Evolutionary conservation across 2,329 filamentous ascomycete species (phyloP), one percentile per base, ranked within the genome.

Genomic region (Annulohypoxylon truncatum): DNA sequence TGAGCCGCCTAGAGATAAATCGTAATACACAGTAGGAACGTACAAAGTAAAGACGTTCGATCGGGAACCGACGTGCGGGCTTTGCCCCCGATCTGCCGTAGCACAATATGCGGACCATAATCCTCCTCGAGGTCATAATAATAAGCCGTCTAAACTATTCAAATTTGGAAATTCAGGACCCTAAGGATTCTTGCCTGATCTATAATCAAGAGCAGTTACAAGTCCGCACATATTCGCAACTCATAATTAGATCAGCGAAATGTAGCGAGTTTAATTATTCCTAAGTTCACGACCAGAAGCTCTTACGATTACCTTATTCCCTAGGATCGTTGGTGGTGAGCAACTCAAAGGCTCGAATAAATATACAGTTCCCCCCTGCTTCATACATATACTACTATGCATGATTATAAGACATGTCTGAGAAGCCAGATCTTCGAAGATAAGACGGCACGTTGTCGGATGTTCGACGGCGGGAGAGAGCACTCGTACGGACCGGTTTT

Each of bases 31-130:
- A 20, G 26, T 60, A 58, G 15, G 13, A 13, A 15, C 42, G 13
- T 55, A 66, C 46, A 42, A 61, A 50, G 46, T 35, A 28, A 58
- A 58, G n/a, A 53, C 28, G 13, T 42, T 64, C 38, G 51, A 56
- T 53, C 31, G 54, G 48, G 5, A 47, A 51, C 48, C 61, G 31
- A 33, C 29, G 40, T 55, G 28, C n/a, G 38, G 56, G 28, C 47
- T 40, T 67, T 24, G 33, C 42, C 59, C 18, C 50, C 38, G 51
- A 62, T 51, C 50, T 54, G 62, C 33, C 31, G 42, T 59, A 47
- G 40, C 35, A 62, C 40, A 15, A 46, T 31, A 4, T 15, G 35
- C 58, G 47, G 57, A 58, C 44, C 59, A 50, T 58, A 31, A 42
- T 38, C 20, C 56, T 65, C 51, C 40, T 46, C 51, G 38, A 50